Conservation (phyloP, 768 basidiomycete genomes). For the Lentinula edodes region DNA sequence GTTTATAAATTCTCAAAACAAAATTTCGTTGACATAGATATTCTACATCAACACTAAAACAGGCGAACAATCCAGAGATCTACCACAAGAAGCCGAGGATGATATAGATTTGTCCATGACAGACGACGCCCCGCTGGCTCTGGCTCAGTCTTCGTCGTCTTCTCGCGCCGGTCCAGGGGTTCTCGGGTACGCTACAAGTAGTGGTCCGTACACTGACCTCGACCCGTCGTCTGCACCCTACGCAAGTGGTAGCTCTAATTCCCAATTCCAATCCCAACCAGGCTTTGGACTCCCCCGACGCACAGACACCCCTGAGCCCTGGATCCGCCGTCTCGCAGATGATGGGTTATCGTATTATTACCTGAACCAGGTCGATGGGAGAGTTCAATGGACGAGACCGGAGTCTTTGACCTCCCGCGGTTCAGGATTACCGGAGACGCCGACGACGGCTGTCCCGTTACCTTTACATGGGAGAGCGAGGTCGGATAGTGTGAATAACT, state of each 20-base stretch:
- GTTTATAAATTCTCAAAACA: background rate
- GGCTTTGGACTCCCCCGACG: conserved; percentile 60
- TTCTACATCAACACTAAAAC: conserved; percentile 92
- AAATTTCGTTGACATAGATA: conserved; percentile 47
- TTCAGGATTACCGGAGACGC: background rate
- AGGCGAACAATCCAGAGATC: conserved; percentile 74
- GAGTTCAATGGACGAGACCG: conserved; percentile 61
- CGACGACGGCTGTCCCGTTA: background rate
- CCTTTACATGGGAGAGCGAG: too few species aligned
- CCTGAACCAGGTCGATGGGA: conserved; percentile 63
- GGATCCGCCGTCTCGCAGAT: conserved; percentile 75
- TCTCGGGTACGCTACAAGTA: conserved; percentile 23
- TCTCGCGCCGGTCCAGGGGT: conserved; percentile 39
- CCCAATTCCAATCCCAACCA: conserved; percentile 15
- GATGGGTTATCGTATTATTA: conserved; percentile 82
- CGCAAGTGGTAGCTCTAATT: too few species aligned
- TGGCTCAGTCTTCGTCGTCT: too few species aligned
- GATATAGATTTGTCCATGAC: conserved; percentile 25
- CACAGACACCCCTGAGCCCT: conserved; percentile 70
- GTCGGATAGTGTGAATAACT: background rate
- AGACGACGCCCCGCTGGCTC: conserved; percentile 30
- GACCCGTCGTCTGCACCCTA: too few species aligned
- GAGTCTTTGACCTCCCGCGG: conserved; percentile 27
- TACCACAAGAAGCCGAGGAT: conserved; percentile 41
- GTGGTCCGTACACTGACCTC: too few species aligned